Evolutionary conservation across 495 filamentous ascomycete genomes (phyloP).

Genomic region (Cenococcum geophilum): DNA sequence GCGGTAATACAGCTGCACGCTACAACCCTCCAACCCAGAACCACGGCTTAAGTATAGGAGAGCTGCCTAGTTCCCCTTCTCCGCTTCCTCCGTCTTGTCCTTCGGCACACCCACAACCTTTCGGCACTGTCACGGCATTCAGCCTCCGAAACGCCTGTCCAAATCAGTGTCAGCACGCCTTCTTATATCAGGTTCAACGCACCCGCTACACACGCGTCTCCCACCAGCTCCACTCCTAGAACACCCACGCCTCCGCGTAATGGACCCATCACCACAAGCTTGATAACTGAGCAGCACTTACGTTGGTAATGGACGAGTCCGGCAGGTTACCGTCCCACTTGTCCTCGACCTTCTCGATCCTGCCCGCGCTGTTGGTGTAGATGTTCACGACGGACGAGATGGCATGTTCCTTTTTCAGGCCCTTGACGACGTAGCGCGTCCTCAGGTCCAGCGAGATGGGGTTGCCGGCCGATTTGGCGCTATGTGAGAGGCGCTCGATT

Average conservation of each 20-base stretch:
- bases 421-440: conserved; percentile 50
- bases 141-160: conserved; percentile 50
- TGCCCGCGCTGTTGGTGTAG: conserved; percentile 36
- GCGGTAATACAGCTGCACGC: neutral
- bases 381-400: conserved; percentile 49
- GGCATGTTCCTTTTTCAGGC: conserved; percentile 47
- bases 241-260: conserved; percentile 39
- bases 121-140: conserved; percentile 51
- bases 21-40: too few relatives aligned
- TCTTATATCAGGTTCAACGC: conserved; percentile 28
- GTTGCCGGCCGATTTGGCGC: conserved; percentile 48
- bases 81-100: conserved; percentile 49
- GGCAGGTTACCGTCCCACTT: conserved; percentile 52
- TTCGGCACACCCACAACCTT: conserved; percentile 53
- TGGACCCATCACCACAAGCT: conserved; percentile 42
- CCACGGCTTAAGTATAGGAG: too few relatives aligned
- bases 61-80: conserved; percentile 23
- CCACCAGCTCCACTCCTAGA: conserved; percentile 39
- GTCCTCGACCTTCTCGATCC: conserved; percentile 52
- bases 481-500: conserved; percentile 46
- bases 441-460: conserved; percentile 50
- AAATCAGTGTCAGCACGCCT: conserved; percentile 15
- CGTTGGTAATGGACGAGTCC: conserved; percentile 34
- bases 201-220: conserved; percentile 35
- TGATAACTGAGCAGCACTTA: conserved; percentile 40